phyloP scores from a whole-genome alignment of 2,329 filamentous ascomycete species.

The Penicillium sp. region DNA sequence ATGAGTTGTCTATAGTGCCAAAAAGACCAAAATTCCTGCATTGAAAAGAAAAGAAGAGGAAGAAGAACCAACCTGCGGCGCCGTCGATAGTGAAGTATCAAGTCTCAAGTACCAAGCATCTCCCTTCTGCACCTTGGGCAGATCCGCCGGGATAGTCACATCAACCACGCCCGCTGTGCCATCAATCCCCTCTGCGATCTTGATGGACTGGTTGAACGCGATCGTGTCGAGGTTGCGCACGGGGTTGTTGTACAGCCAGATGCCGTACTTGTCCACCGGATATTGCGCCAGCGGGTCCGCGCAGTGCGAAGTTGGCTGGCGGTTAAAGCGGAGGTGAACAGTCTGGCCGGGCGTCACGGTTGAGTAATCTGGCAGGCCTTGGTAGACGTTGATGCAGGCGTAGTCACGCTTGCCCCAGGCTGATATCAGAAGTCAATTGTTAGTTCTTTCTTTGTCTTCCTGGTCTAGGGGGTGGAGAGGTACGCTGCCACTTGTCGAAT shows the following conservation, averaged over 20 bases:
- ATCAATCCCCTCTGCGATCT: conserved; percentile 20
- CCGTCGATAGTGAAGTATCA: conserved; percentile 20
- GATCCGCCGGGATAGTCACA: conserved; percentile 25
- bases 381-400: conserved; percentile 33
- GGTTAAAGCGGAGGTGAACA: conserved; percentile 30
- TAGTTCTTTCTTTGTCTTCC: neutral
- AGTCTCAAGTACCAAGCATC: conserved; percentile 32
- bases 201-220: conserved; percentile 20
- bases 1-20: too few species aligned
- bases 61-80: conserved; percentile 28
- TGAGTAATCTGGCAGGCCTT: conserved; percentile 33
- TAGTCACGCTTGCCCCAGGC: conserved; percentile 38
- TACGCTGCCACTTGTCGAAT: conserved; percentile 35
- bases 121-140: conserved; percentile 27
- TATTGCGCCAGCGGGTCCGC: conserved; percentile 19
- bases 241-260: conserved; percentile 34
- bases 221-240: conserved; percentile 23
- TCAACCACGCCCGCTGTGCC: conserved; percentile 19
- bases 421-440: too few species aligned
- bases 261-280: conserved; percentile 23
- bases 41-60: neutral
- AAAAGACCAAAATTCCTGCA: neutral
- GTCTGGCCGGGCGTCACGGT: conserved; percentile 26
- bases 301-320: conserved; percentile 27
- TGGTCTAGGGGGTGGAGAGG: conserved; percentile 1